These are phyloP conservation scores for Colletotrichum paranaense DNA, from an alignment of 2,329 filamentous ascomycete genomes.

Conservation along the genomic window DNA sequence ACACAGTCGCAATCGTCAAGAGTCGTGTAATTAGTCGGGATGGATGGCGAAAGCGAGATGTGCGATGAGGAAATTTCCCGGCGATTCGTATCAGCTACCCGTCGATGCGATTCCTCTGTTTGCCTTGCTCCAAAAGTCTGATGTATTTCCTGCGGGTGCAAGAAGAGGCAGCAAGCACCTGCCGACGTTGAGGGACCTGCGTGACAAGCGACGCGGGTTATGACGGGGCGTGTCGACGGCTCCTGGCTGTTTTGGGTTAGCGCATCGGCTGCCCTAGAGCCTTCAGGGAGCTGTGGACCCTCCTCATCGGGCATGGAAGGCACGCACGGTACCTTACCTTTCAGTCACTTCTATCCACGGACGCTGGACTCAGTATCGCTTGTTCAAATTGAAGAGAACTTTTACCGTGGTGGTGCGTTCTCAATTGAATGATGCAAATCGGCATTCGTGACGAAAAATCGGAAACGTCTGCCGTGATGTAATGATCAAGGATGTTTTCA, in stretches of 20 bases:
- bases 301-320: background rate
- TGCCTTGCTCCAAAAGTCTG: slow-evolving; percentile 13
- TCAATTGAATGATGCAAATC: background rate
- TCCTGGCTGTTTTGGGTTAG: slow-evolving; percentile 23
- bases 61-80: slow-evolving; percentile 2
- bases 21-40: background rate
- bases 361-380: background rate
- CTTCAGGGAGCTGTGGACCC: background rate
- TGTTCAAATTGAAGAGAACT: background rate
- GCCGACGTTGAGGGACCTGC: slow-evolving; percentile 29
- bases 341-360: background rate
- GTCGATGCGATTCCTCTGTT: slow-evolving; percentile 17
- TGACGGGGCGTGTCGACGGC: slow-evolving; percentile 31
- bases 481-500: background rate
- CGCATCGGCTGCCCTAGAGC: slow-evolving; percentile 8
- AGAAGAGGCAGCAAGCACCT: slow-evolving; percentile 15
- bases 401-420: background rate
- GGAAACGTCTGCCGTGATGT: background rate
- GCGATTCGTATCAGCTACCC: slow-evolving; percentile 3
- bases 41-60: background rate
- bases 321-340: background rate
- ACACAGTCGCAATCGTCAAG: slow-evolving; percentile 5
- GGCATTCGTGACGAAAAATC: background rate
- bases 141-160: slow-evolving; percentile 12
- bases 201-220: slow-evolving; percentile 35